Base-by-base conservation (phyloP, 108 stramenopile genomes). In the Halocafeteria seosinensis region DNA sequence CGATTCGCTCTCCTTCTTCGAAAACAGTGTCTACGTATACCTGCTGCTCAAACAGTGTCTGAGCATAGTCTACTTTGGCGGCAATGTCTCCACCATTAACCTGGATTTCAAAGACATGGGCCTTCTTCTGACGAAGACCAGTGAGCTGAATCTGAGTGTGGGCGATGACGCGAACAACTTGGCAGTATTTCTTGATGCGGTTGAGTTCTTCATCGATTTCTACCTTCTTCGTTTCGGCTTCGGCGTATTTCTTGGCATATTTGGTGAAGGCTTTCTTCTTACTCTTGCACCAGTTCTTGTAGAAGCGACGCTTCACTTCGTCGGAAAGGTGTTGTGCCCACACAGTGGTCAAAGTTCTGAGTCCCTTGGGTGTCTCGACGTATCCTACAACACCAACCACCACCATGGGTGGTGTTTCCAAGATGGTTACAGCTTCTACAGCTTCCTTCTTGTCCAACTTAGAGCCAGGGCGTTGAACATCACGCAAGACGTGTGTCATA, bases 241-340 rank as follows among this genome's bases (percentile, higher is more conserved):
- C 89, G 34, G 75, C 75, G 83, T 90, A 92, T 79, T 95, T 98
- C 79, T 89, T 88, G 64, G 93, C 91, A 78, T 98, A 98, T 80
- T 93, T 91, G 85, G 93, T 92, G 87, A 92, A 95, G 62, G 97
- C 97, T 93, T 99, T 99, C 62, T 88, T 84, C 92, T 99, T 99
- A 80, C 82, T 80, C 73, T 82, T 81, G 92, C 91, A 96, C 97
- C 97, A 99, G 87, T 95, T 95, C 93, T 99, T 99, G 94, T 99
- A 99, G 73, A 90, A 84, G 69, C 95, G 86, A 78, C 97, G 92
- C 87, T 90, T 89, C 88, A 92, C 87, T 76, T 95, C 94, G 69
- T 99, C 97, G 65, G 76, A 81, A 73, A 99, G 84, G 74, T 95
- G 91, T 84, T 90, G 87, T 23, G 97, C 92, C 81, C 94, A 99